Evolutionary conservation across 768 basidiomycete species (phyloP).

Genomic region (Collybia sordida): DNA sequence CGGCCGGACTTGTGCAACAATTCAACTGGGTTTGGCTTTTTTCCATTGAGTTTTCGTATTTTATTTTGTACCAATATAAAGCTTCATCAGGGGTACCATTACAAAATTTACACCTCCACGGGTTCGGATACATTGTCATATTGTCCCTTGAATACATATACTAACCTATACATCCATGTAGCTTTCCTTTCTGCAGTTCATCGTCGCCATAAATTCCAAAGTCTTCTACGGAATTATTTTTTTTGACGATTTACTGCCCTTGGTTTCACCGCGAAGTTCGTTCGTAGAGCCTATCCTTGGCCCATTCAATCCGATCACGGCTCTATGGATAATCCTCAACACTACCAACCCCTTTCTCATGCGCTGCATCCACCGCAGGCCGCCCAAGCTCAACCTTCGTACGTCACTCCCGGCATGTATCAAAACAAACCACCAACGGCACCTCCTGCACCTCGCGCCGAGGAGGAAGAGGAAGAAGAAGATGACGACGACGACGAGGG

Average conservation of each 20-base stretch:
- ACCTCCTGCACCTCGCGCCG: constrained; percentile 24
- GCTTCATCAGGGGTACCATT: constrained; percentile 27
- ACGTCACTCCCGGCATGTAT: constrained; percentile 23
- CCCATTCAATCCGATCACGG: neutral
- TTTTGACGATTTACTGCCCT: neutral
- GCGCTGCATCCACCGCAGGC: constrained; percentile 61
- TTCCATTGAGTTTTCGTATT: constrained; percentile 5
- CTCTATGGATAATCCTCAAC: constrained; percentile 69
- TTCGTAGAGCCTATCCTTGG: neutral
- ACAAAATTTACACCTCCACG: neutral
- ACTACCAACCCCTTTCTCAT: constrained; percentile 80
- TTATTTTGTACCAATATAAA: constrained; percentile 23
- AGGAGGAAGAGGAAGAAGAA: constrained; percentile 56
- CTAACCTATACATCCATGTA: constrained; percentile 3
- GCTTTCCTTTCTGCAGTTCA: neutral
- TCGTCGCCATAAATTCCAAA: no score
- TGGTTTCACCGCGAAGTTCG: neutral
- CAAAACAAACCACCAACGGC: constrained; percentile 16
- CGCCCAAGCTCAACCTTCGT: constrained; percentile 22
- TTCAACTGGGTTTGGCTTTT: neutral
- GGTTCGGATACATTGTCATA: neutral
- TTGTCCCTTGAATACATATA: neutral
- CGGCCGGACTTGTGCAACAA: neutral
- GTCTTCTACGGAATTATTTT: no score
- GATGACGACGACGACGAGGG: constrained; percentile 78